These are phyloP conservation scores for Sporothrix variecibatus DNA, from an alignment of 2,329 filamentous ascomycete genomes.

Conservation along the genomic window DNA sequence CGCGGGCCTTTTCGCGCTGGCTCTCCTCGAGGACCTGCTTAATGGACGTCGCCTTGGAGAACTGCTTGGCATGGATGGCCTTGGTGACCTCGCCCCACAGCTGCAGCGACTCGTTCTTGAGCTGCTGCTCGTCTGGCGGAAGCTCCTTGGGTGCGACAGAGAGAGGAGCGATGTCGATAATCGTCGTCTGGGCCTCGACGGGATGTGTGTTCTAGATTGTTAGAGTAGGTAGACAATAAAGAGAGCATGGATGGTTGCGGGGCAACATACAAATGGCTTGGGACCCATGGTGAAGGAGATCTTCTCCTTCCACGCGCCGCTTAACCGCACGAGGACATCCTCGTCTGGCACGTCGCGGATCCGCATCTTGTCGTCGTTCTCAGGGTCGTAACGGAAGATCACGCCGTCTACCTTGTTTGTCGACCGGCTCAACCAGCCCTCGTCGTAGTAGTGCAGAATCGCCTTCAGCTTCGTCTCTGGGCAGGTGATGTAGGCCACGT, in stretches of 20 bases:
- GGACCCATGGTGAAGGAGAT: conserved; percentile 62
- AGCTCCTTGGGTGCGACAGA: conserved; percentile 75
- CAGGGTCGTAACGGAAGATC: conserved; percentile 85
- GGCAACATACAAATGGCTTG: conserved; percentile 60
- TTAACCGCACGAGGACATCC: conserved; percentile 78
- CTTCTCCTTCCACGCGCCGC: conserved; percentile 82
- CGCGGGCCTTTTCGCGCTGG: conserved; percentile 81
- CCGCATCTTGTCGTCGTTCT: conserved; percentile 75
- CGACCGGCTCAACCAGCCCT: conserved; percentile 88
- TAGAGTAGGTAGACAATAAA: conserved; percentile 20
- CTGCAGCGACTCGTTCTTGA: conserved; percentile 83
- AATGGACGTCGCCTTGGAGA: conserved; percentile 75
- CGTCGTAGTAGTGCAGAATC: conserved; percentile 89
- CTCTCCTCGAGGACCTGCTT: conserved; percentile 92
- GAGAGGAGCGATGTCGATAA: conserved; percentile 87
- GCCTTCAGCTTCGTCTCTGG: conserved; percentile 87
- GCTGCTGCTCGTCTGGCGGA: conserved; percentile 75
- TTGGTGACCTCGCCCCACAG: conserved; percentile 88
- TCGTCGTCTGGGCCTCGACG: conserved; percentile 65
- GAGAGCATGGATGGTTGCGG: background rate
- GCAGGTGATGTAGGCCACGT: conserved; percentile 85
- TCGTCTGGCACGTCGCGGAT: conserved; percentile 86
- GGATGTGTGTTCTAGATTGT: conserved; percentile 47
- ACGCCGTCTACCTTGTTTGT: conserved; percentile 92
- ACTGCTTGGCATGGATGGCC: conserved; percentile 83